A percentile compares a stretch with the other conserved stretches of the same genome.
phyloP scores from a whole-genome alignment of 768 basidiomycete genomes.

The Hirschioporus abietinus region DNA sequence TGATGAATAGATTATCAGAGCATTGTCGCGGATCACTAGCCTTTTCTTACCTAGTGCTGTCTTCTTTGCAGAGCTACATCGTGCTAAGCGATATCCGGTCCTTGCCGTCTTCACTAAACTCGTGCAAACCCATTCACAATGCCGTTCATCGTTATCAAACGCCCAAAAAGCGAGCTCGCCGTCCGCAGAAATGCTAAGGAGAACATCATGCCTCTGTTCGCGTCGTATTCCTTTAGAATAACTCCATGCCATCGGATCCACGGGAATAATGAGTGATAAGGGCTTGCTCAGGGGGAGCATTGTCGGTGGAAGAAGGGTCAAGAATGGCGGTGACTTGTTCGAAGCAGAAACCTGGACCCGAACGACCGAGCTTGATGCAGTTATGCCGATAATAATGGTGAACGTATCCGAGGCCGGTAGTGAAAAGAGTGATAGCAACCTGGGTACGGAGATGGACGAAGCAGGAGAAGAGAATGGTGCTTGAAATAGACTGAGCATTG shows the following conservation, averaged over 20 bases:
- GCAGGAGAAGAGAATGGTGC: slow-evolving; percentile 17
- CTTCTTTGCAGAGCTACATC: slow-evolving; percentile 90
- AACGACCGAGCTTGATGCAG: slow-evolving; percentile 52
- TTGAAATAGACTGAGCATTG: slow-evolving; percentile 41
- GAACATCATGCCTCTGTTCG: slow-evolving; percentile 47
- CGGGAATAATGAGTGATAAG: slow-evolving; percentile 52
- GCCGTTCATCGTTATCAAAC: slow-evolving; percentile 8
- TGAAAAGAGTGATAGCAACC: slow-evolving; percentile 57
- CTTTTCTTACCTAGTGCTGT: slow-evolving; percentile 69
- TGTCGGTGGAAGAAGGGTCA: slow-evolving; percentile 44
- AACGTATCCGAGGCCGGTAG: slow-evolving; percentile 47
- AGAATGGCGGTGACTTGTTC: slow-evolving; percentile 27
- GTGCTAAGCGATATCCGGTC: slow-evolving; percentile 57
- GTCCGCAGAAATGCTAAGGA: slow-evolving; percentile 69
- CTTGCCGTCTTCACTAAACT: slow-evolving; percentile 72
- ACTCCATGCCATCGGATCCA: slow-evolving; percentile 88
- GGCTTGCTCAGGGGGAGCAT: slow-evolving; percentile 46
- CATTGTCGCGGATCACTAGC: not conserved
- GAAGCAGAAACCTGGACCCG: slow-evolving; percentile 40
- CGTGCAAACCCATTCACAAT: slow-evolving; percentile 53
- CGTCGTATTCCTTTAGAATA: slow-evolving; percentile 11
- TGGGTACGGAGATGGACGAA: slow-evolving; percentile 37
- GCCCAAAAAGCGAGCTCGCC: slow-evolving; percentile 87
- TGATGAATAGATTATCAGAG: slow-evolving; percentile 9
- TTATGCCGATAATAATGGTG: slow-evolving; percentile 63